A percentile compares a stretch with the other conserved stretches of the same genome.
Conservation (phyloP, 192 early-diverging fungal genomes). For the Kappamyces sp. region DNA sequence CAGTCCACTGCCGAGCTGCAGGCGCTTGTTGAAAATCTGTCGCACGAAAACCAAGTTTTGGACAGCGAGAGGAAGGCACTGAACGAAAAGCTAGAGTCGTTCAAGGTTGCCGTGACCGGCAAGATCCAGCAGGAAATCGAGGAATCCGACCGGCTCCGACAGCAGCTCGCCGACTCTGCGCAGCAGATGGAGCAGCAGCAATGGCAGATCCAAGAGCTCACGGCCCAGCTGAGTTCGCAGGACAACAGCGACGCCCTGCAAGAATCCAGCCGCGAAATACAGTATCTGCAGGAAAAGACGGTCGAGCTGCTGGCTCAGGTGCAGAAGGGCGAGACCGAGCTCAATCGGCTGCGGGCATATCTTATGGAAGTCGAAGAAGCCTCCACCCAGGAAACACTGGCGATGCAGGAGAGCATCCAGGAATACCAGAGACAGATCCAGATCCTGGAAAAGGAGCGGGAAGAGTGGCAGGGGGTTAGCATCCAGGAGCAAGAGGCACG, state of each 20-base stretch:
- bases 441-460: constrained; percentile 53
- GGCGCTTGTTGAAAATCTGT: constrained; percentile 6
- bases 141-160: background rate
- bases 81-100: background rate
- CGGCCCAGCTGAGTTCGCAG: no score
- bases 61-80: constrained; percentile 3
- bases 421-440: constrained; percentile 54
- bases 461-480: constrained; percentile 58
- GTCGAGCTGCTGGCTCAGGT: background rate
- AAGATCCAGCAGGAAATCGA: constrained; percentile 12
- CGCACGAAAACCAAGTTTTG: background rate
- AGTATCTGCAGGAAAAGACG: background rate
- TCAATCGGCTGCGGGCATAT: constrained; percentile 53
- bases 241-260: background rate
- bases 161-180: background rate
- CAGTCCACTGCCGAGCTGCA: background rate
- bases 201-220: background rate
- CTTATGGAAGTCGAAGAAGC: constrained; percentile 60
- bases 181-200: constrained; percentile 5
- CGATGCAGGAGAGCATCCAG: constrained; percentile 45
- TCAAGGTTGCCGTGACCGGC: constrained; percentile 3
- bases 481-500: constrained; percentile 46
- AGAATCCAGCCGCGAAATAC: background rate
- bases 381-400: constrained; percentile 48
- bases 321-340: constrained; percentile 21